Evolutionary conservation across 2,329 filamentous ascomycete species (phyloP), one percentile per base, ranked within the genome.

Genomic region (Aspergillus arachidicola): DNA sequence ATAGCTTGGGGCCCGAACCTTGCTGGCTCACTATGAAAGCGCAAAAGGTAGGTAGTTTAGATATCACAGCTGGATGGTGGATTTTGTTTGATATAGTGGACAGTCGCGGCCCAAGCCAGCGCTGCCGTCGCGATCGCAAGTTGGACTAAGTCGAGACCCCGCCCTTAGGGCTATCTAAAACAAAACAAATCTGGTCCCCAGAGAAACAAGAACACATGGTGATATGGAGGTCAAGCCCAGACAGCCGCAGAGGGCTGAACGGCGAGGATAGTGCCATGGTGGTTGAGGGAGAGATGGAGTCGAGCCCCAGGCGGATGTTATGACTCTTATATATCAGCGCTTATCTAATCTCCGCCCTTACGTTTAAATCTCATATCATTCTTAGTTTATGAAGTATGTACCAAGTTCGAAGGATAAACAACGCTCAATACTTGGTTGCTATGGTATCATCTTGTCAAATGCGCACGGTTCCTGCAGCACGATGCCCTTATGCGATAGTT

Each of bases 101-200:
- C 65, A 54, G 62, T 62, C 60, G 64, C 57, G 41, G 58, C 59
- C 59, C 62, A 57, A 64, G 34, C 66, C 66, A 66, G 66, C 68
- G 64, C 62, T 61, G 58, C 62, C 63, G 62, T 69, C 60, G 65
- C 63, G 43, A 59, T 63, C 61, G 64, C 57, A 46, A 57, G 63
- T 59, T 65, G 62, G 51, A 61, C 59, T 71, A 75, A 65, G 67
- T 71, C 67, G 64, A 68, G 58, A 72, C 75, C 74, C 76, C 75
- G 63, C 68, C 72, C 59, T 74, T 76, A 71, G 74, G 74, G 74
- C 65, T 70, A 59, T 64, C 62, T 46, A 66, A 57, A 66, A 51
- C 12, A 60, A 60, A 58, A 55, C 34, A 61, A 30, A 62, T 64
- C 30, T 28, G 19, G 56, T 54, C 14, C 57, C 46, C 38, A 50